Evolutionary conservation across 176 grass and related monocot species (phyloP).

Genomic region (Oryza rufipogon): DNA sequence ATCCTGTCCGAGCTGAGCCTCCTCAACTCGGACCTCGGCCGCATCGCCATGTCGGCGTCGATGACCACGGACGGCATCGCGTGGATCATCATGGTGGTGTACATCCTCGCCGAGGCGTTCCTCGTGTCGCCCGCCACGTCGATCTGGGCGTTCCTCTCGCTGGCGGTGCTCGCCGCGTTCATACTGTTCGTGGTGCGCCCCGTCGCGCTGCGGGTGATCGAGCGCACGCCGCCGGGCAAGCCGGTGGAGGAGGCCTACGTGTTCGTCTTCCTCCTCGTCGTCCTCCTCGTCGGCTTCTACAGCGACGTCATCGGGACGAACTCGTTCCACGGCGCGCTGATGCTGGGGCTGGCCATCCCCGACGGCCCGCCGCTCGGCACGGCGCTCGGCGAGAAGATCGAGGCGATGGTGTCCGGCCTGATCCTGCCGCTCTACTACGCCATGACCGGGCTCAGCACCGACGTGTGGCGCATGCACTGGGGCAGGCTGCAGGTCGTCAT

Average conservation of each 20-base stretch:
- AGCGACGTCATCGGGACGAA: conserved; percentile 78
- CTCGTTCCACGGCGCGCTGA: conserved; percentile 76
- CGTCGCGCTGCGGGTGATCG: conserved; percentile 64
- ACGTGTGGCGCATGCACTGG: conserved; percentile 51
- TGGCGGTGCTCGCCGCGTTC: conserved; percentile 56
- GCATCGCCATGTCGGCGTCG: conserved; percentile 82
- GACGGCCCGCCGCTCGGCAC: conserved; percentile 82
- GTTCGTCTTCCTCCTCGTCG: conserved; percentile 74
- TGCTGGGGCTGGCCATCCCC: conserved; percentile 81
- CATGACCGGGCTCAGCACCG: conserved; percentile 60
- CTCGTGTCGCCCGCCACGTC: conserved; percentile 49
- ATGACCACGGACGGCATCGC: conserved; percentile 74
- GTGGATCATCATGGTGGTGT: conserved; percentile 68
- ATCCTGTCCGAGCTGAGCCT: conserved; percentile 82
- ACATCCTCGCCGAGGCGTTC: conserved; percentile 60
- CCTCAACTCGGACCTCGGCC: conserved; percentile 87
- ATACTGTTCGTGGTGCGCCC: conserved; percentile 61
- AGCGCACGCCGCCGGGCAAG: conserved; percentile 72
- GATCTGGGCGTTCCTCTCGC: conserved; percentile 59
- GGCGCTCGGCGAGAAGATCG: conserved; percentile 75
- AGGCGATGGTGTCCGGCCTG: conserved; percentile 61
- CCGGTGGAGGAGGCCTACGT: conserved; percentile 74
- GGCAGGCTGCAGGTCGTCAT: conserved; percentile 55
- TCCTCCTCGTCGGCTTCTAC: conserved; percentile 71
- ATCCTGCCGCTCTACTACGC: conserved; percentile 73